Base-by-base conservation (phyloP, 768 basidiomycete species). In the Tubosaeta brunneosetosa region DNA sequence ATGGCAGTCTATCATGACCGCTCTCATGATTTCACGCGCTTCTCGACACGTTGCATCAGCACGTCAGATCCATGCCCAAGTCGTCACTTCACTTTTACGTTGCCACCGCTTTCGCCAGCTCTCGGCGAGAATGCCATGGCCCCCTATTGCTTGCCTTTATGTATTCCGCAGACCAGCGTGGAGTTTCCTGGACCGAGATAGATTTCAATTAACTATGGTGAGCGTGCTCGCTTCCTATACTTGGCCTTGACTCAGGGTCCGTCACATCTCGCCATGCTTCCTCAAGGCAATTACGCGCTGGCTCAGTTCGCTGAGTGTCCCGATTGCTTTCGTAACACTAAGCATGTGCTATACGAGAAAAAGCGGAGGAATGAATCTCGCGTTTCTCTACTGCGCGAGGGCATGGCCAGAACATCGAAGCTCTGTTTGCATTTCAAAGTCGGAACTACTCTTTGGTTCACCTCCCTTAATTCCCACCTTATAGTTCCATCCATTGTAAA, bases 201-300 rank as follows among this genome's bases (percentile, higher is more conserved):
- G 64, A 47, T 66, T 61, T 68, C 66, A 66, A 66, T 66, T 68
- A 63, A 52, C 66, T 63, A 50, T 51, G 57, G 53, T 59, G 61
- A 61, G 59, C 44, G 37, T 55, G 53, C 47, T 36, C 51, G 26
- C 57, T 55, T 60, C 55, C 64, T 49, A 64, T 61, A 57, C 47
- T 56, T 42, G 50, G 57, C 48, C 47, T 47, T 50, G 36, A 26
- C 48, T 59, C 62, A 70, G 68, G 66, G 66, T 68, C 62, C 53
- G 22, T 22, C 33, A 42, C 55, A 52, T 55, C 29, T 70, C 55
- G 59, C 61, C 61, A 65, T 58, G 59, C 57, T 33, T 55, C 66
- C 67, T 65, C 69, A 61, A 70, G 67, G 67, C 69, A 62, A 59
- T 58, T 70, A 70, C 61, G 67, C 68, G 65, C 67, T 68, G 66